Conservation (phyloP, 352 stramenopile genomes). For the Phytopythium boreale region DNA sequence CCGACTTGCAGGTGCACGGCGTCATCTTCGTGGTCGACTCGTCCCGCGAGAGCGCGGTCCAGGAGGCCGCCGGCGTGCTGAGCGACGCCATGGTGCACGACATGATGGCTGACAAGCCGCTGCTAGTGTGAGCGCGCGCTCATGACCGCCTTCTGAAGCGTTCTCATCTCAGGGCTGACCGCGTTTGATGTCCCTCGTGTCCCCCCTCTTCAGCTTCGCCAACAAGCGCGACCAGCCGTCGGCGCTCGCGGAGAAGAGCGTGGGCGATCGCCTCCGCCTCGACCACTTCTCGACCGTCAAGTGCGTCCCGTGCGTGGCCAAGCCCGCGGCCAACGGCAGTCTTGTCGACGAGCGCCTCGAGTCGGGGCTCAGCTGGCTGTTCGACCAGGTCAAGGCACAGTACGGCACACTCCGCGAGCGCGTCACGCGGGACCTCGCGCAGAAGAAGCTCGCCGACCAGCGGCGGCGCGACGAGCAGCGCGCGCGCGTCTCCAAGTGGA, state of each 20-base stretch:
- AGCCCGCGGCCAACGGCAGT: constrained; percentile 44
- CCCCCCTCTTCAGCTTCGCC: constrained; percentile 45
- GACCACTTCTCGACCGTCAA: constrained; percentile 36
- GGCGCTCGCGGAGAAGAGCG: constrained; percentile 32
- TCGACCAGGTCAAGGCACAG: constrained; percentile 53
- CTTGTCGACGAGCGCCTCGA: constrained; percentile 65
- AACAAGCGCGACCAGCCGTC: constrained; percentile 67
- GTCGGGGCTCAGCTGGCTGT: constrained; percentile 64
- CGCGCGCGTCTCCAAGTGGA: constrained; percentile 56
- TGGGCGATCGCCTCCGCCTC: constrained; percentile 34
- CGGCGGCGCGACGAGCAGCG: constrained; percentile 58
- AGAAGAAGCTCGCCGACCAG: constrained; percentile 61
- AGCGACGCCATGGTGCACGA: constrained; percentile 50
- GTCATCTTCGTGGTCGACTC: constrained; percentile 80
- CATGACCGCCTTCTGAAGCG: background rate
- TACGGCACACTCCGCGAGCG: constrained; percentile 47
- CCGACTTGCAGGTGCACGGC: constrained; percentile 42
- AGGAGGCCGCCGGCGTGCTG: constrained; percentile 46
- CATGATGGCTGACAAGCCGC: constrained; percentile 53
- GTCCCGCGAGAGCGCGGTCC: constrained; percentile 38
- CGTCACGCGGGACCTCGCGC: constrained; percentile 40
- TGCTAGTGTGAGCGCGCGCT: constrained; percentile 54
- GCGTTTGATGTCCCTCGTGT: background rate
- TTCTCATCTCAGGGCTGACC: background rate
- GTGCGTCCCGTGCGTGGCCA: constrained; percentile 56